These are phyloP conservation scores for Rutstroemia sydowiana DNA, from an alignment of 2,329 filamentous ascomycete species.

Conservation along the genomic window DNA sequence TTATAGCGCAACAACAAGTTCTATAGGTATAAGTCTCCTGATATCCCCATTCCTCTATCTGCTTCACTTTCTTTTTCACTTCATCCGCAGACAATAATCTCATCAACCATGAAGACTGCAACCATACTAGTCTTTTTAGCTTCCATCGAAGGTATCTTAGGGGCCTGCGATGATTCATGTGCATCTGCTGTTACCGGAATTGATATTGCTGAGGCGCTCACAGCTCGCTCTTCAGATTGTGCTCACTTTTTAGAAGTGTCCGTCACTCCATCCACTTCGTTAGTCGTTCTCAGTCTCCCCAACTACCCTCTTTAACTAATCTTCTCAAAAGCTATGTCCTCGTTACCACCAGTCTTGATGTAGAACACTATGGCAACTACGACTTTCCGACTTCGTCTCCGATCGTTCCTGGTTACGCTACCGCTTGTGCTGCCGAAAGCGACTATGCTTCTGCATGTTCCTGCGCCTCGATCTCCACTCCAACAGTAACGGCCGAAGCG, in stretches of 20 bases:
- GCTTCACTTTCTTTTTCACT: too few relatives aligned
- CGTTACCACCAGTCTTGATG: constrained; percentile 3
- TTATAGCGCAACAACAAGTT: constrained; percentile 1
- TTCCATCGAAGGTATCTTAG: neutral
- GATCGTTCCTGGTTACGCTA: constrained; percentile 4
- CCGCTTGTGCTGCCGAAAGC: neutral
- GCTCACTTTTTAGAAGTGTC: neutral
- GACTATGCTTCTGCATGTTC: constrained; percentile 6
- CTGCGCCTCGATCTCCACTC: neutral
- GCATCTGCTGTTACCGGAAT: constrained; percentile 4
- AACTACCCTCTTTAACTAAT: neutral
- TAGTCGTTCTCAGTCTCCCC: neutral
- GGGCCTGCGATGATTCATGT: constrained; percentile 1
- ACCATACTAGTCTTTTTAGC: constrained; percentile 3
- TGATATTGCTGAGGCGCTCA: constrained; percentile 1
- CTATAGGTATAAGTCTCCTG: constrained; percentile 3
- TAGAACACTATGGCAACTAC: neutral
- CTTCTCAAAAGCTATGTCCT: neutral
- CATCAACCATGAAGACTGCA: constrained; percentile 7
- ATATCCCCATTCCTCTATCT: neutral
- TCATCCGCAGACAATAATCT: neutral
- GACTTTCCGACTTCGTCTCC: neutral
- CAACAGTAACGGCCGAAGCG: neutral
- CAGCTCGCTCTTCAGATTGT: constrained; percentile 8
- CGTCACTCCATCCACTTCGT: constrained; percentile 7